Base-by-base conservation (phyloP, 2,329 filamentous ascomycete species). In the Macrophomina pseudophaseolina region DNA sequence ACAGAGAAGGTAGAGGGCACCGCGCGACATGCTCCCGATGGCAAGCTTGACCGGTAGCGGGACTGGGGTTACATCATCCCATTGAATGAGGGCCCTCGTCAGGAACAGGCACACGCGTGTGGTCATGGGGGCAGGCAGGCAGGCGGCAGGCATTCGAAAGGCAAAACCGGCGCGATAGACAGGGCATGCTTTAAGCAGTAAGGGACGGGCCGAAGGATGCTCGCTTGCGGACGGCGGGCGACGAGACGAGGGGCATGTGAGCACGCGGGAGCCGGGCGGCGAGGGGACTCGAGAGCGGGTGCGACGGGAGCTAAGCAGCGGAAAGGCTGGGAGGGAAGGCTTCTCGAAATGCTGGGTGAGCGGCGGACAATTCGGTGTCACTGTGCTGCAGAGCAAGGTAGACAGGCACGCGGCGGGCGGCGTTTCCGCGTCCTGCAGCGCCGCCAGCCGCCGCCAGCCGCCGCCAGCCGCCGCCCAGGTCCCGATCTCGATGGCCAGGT, bases 171-270 rank as follows among this genome's bases (percentile, higher is more conserved):
- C 7, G 56, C 40, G 23, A 44, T n/a, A 33, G 11, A 30, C 14
- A 16, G 28, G 23, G 49, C 28, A 33, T 33, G 28, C 49, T 52
- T 23, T 33, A 44, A 23, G 30, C 12, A 18, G 38, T 18, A 32
- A 33, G 28, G 54, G 28, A 46, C 54, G 54, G 54, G 11, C 54
- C 54, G 54, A 59, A n/a, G 38, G 23, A 46, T 28, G 54, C 40
- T 59, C 40, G 16, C 32, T 12, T 6, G 16, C 40, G n/a, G 12
- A 32, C 1, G 38, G 23, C 23, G 23, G 23, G 3, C 23, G 23
- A 23, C 23, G 23, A 23, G 23, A 23, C 23, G 23, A 3, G 23
- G 5, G 16, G 54, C 54, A 44, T 32, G 54, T 44, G 30, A 33
- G 42, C 40, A 44, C 23, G 3, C 23, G 23, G 23, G 2, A 23